Percentiles rank a stretch among this genome's conserved stretches.
Evolutionary conservation across 2,329 filamentous ascomycete species (phyloP).

Genomic region (Annulohypoxylon truncatum): DNA sequence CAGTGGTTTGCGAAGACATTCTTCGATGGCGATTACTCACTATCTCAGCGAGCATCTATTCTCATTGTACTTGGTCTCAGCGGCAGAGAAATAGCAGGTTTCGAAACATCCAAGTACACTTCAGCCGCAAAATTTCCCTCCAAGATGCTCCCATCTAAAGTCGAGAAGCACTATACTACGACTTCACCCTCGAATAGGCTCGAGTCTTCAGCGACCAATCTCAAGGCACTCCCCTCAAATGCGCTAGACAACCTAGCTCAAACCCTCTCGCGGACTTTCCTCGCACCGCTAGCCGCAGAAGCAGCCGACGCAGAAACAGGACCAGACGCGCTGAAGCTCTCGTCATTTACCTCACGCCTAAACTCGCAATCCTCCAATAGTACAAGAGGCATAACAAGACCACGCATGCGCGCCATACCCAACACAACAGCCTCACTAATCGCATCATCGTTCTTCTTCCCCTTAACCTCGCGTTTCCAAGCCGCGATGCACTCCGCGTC

Average conservation of each 20-base stretch:
- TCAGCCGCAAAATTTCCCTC: slow-evolving; percentile 75
- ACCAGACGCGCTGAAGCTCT: slow-evolving; percentile 86
- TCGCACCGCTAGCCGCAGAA: slow-evolving; percentile 82
- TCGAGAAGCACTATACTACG: slow-evolving; percentile 76
- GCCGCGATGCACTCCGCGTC: slow-evolving; percentile 63
- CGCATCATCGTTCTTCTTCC: slow-evolving; percentile 83
- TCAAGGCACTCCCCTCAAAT: slow-evolving; percentile 65
- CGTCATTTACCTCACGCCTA: slow-evolving; percentile 86
- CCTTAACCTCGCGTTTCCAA: slow-evolving; percentile 84
- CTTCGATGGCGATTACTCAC: slow-evolving; percentile 91
- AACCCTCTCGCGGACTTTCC: slow-evolving; percentile 75
- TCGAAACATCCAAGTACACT: slow-evolving; percentile 68
- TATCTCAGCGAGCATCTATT: slow-evolving; percentile 84
- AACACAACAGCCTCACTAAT: slow-evolving; percentile 85
- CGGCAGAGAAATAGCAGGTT: slow-evolving; percentile 85
- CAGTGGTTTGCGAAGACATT: slow-evolving; percentile 87
- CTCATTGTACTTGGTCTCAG: slow-evolving; percentile 85
- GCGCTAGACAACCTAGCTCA: slow-evolving; percentile 76
- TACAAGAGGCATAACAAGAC: slow-evolving; percentile 50
- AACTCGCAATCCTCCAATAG: slow-evolving; percentile 64
- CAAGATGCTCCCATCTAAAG: slow-evolving; percentile 77
- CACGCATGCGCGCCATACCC: slow-evolving; percentile 67
- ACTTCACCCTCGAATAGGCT: slow-evolving; percentile 44
- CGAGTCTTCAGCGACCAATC: slow-evolving; percentile 50
- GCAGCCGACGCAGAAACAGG: slow-evolving; percentile 84